Base-by-base conservation (phyloP, 441 rosid species). In the Viola pubescens region DNA sequence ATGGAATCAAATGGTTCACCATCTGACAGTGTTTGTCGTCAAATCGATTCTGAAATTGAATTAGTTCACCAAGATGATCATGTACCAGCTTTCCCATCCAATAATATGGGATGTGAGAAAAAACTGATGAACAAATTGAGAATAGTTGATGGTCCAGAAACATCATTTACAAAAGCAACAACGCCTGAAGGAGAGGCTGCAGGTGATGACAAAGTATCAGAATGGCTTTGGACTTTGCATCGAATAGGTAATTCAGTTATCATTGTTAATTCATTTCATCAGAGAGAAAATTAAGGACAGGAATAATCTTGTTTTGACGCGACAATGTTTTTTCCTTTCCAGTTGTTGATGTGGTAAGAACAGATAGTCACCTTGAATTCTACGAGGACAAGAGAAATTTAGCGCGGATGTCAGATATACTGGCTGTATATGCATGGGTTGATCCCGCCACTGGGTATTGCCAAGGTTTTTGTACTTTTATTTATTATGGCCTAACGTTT, bases 321-420 rank as follows among this genome's bases (percentile, higher is more conserved):
- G 54, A 71, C 68, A 40, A 43, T 37, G 49, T 48, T 52, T 57
- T 70, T 26, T 61, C 44, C 73, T 65, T 68, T 65, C 63, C 82
- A 94, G 97, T 87, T 73, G 94, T 94, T 68, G 99, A 94, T 74
- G 99, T 94, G 72, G 97, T 94, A 63, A 83, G 97, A 74, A 94
- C 97, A 8, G 97, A 94, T 73, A 78, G 86, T 73, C 94, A 90
- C 82, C 94, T 94, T 61, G 91, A 85, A 70, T 94, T 94, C 79
- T 94, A 88, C 3, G 90, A 84, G 80, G 89, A 94, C 66, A 69
- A 84, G 60, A 84, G 75, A 69, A 90, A 94, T 75, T 70, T 88
- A 68, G 97, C 96, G 49, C 86, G 96, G 75, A 90, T 94, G 95
- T 86, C 96, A 0, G 99, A 94, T 74, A 90, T 94, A 58, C 97